These are phyloP conservation scores for Bassia scoparia DNA, from an alignment of 148 eudicot species.

Conservation along the genomic window DNA sequence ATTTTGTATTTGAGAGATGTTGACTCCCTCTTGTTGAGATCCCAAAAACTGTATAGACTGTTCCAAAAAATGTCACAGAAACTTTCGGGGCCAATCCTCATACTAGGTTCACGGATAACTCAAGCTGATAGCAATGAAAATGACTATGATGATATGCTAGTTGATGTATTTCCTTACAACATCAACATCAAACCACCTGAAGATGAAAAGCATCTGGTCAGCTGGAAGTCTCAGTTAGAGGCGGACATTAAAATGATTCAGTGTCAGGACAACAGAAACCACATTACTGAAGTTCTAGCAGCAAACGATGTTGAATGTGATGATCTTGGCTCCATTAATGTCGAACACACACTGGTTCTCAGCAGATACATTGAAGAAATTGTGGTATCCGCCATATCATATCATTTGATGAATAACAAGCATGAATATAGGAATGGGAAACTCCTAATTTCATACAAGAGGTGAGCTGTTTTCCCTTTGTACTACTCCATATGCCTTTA, in stretches of 20 bases:
- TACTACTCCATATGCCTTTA: background rate
- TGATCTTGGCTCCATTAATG: constrained; percentile 66
- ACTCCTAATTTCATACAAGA: constrained; percentile 70
- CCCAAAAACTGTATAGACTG: constrained; percentile 57
- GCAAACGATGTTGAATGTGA: constrained; percentile 89
- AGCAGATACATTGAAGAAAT: constrained; percentile 84
- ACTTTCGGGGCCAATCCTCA: constrained; percentile 66
- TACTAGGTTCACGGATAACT: constrained; percentile 72
- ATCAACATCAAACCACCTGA: constrained; percentile 81
- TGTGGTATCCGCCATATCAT: constrained; percentile 78
- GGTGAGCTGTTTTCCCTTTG: constrained; percentile 34
- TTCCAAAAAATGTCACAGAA: constrained; percentile 82
- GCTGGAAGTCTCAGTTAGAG: constrained; percentile 84
- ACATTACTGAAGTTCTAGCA: constrained; percentile 79
- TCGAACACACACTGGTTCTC: constrained; percentile 56
- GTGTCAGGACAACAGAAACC: constrained; percentile 75
- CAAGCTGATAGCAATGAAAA: constrained; percentile 39
- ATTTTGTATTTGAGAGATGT: constrained; percentile 86
- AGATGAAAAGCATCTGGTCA: constrained; percentile 69
- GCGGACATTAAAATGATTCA: constrained; percentile 87
- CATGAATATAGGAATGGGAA: constrained; percentile 77
- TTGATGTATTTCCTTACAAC: constrained; percentile 74
- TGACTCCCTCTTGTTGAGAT: constrained; percentile 66
- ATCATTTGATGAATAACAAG: constrained; percentile 73
- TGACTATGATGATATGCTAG: constrained; percentile 59